Conservation (phyloP, 306 rosid species). For the Cicer yamashitae region DNA sequence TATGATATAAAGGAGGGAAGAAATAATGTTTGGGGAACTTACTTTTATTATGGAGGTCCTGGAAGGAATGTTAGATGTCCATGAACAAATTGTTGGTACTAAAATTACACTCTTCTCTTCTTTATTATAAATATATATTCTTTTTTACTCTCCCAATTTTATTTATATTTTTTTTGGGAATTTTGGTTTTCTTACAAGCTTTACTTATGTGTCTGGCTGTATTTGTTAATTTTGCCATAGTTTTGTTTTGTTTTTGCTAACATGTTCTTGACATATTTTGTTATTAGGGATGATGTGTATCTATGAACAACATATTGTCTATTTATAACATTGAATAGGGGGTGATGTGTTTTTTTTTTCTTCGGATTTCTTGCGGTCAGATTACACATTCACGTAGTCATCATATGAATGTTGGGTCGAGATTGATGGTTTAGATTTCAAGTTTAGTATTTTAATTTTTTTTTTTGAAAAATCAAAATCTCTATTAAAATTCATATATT, state of each 20-base stretch:
- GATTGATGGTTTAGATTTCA: no score
- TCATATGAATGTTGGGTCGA: no score
- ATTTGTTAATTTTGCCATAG: conserved; percentile 47
- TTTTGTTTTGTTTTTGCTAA: conserved; percentile 45
- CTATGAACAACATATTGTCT: background rate
- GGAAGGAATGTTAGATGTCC: conserved; percentile 96
- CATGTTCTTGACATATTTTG: conserved; percentile 40
- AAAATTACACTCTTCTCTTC: conserved; percentile 6
- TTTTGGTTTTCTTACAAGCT: conserved; percentile 45
- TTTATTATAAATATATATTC: conserved; percentile 14
- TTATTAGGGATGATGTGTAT: conserved; percentile 59
- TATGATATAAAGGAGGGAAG: conserved; percentile 84
- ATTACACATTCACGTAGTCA: no score
- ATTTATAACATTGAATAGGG: no score
- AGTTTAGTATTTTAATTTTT: no score
- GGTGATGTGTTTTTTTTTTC: no score
- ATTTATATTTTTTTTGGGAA: background rate
- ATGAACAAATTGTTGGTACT: conserved; percentile 46
- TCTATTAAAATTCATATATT: no score
- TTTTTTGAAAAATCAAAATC: no score
- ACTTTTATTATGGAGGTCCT: conserved; percentile 98
- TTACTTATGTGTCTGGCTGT: conserved; percentile 49
- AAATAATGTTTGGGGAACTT: conserved; percentile 90
- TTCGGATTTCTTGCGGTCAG: no score
- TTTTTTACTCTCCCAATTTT: conserved; percentile 9